Evolutionary conservation across 1,139 yeast species (phyloP).

Genomic region (Candida pseudoviswanathii): DNA sequence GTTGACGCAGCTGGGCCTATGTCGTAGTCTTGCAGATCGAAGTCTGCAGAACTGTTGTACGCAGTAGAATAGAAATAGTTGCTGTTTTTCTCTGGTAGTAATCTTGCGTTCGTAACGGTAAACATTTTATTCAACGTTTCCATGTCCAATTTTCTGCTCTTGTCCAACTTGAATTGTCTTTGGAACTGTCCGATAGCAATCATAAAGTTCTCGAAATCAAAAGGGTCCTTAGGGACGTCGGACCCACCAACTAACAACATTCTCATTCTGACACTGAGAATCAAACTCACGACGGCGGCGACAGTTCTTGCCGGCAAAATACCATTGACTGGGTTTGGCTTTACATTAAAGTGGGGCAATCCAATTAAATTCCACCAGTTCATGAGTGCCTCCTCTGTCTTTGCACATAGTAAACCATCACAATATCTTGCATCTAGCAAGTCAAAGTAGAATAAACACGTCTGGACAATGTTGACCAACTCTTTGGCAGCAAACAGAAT

Average conservation of each 20-base stretch:
- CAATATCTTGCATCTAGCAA: conserved; percentile 67
- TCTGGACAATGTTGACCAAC: conserved; percentile 72
- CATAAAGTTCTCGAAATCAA: conserved; percentile 69
- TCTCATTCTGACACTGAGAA: conserved; percentile 67
- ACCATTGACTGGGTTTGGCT: conserved; percentile 50
- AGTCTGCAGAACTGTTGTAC: conserved; percentile 8
- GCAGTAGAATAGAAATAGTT: conserved; percentile 17
- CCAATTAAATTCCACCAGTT: conserved; percentile 89
- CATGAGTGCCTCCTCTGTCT: conserved; percentile 69
- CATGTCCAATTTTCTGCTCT: conserved; percentile 62
- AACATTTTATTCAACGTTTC: conserved; percentile 64
- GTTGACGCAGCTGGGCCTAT: conserved; percentile 5
- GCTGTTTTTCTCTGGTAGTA: conserved; percentile 28
- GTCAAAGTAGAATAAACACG: conserved; percentile 75
- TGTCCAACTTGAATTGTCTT: conserved; percentile 61
- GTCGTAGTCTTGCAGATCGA: conserved; percentile 8
- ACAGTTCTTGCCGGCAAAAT: conserved; percentile 67
- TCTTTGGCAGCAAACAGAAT: conserved; percentile 72
- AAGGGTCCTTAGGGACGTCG: conserved; percentile 85
- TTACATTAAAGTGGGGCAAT: conserved; percentile 54
- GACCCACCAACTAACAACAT: conserved; percentile 69
- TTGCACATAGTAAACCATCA: conserved; percentile 82
- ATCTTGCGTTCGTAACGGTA: conserved; percentile 55
- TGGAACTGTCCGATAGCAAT: conserved; percentile 59
- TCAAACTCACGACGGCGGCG: conserved; percentile 62